A percentile compares a stretch with the other conserved stretches of the same genome.
Conservation (phyloP, 208 protist species). For the Crithidia bombi region DNA sequence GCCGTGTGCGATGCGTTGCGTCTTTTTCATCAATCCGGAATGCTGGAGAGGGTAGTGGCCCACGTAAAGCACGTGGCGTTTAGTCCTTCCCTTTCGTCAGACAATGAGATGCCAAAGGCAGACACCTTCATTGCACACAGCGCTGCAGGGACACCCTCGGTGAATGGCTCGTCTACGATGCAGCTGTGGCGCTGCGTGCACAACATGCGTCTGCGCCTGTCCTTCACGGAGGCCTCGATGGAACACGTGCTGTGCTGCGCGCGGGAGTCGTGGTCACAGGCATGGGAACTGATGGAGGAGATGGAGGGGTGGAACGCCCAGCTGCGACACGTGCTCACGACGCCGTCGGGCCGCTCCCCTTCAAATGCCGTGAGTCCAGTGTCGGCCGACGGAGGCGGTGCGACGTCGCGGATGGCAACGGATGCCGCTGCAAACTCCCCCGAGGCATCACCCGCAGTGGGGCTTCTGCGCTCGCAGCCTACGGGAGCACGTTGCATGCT, state of each 20-base stretch:
- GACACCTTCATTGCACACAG: neutral
- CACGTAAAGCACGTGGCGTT: neutral
- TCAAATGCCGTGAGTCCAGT: neutral
- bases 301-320: slow-evolving; percentile 29
- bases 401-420: neutral
- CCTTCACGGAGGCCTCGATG: slow-evolving; percentile 8
- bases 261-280: slow-evolving; percentile 31
- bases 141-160: neutral
- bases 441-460: neutral
- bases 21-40: neutral
- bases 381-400: neutral
- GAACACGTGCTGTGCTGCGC: slow-evolving; percentile 18
- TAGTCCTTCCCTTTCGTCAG: too few species aligned
- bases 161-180: too few species aligned
- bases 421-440: neutral
- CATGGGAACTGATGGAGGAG: slow-evolving; percentile 15
- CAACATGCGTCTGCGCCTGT: neutral
- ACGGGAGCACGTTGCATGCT: slow-evolving; percentile 28
- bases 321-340: neutral
- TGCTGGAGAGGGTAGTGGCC: slow-evolving; percentile 8
- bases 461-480: slow-evolving; percentile 7
- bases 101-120: neutral
- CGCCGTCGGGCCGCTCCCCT: too few species aligned
- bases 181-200: neutral
- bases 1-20: slow-evolving; percentile 18